Base-by-base conservation (phyloP, 1,284 basidiomycete genomes). In the Thecaphora frezii region DNA sequence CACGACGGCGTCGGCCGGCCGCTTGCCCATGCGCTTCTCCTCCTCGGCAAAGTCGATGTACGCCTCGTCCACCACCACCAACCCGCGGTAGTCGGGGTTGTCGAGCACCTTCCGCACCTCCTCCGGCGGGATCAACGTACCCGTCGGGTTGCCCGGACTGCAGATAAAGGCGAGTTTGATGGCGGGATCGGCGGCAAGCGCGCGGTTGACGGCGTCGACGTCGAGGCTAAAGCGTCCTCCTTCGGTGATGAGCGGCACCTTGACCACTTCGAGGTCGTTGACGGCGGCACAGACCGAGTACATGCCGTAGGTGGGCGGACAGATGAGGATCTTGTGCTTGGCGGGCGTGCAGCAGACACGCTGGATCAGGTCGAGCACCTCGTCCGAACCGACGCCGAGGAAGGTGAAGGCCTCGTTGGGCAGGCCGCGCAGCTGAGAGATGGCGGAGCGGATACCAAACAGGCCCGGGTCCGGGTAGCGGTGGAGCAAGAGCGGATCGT, bases 251-350 rank as follows among this genome's bases (percentile, higher is more conserved):
- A 98, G 81, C 3, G 88, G 88, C 3, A 91, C 87, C 74, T 89
- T 87, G 47, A 93, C 86, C 3, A 96, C 82, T 0, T 85, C 88
- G 3, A 97, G 83, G 76, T 98, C 96, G 77, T 98, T 99, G 49
- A 98, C 88, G 70, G 93, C 89, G 8, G 94, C 96, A 59, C 89
- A 92, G 1, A 98, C 94, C 19, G 84, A 81, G 81, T 98, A 98
- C 94, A 98, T 98, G 22, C 94, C 94, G 77, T 98, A 98, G 8
- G 94, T 97, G 2, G 96, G 96, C 2, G 94, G 96, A 7, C 80
- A 81, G 42, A 82, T 78, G 43, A 78, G 51, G 38, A 80, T 76
- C 86, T 89, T 89, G 76, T 97, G 90, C 59, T 83, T 81, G 1
- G 84, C 89, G 0, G 96, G 96, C 0, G 82, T 82, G 70, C 93